Conservation (phyloP, 164 flowering plant genomes). For the Euptelea pleiosperma region DNA sequence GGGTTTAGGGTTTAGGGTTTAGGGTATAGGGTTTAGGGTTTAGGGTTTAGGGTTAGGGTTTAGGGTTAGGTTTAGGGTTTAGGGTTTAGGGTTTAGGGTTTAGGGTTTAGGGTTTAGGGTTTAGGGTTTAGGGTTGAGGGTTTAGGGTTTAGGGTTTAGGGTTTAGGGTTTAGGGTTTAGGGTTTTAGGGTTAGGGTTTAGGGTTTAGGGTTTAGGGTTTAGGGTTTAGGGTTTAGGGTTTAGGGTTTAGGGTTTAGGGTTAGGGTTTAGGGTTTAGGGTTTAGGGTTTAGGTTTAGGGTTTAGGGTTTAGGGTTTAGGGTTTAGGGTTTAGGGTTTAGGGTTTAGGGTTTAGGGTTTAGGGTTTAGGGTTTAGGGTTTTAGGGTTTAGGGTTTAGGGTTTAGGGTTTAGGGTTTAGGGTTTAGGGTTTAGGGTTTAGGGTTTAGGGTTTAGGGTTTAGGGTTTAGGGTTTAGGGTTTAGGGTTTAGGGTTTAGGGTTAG, state of each 20-base stretch:
- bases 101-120: not conserved
- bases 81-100: not conserved
- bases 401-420: too few species aligned
- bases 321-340: too few species aligned
- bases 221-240: not conserved
- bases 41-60: not conserved
- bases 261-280: not conserved
- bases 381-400: too few species aligned
- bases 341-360: too few species aligned
- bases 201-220: slow-evolving; percentile 1
- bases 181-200: not conserved
- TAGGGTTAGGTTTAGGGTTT: not conserved
- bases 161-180: not conserved
- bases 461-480: too few species aligned
- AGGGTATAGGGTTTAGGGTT: not conserved
- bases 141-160: not conserved
- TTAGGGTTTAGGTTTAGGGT: slow-evolving; percentile 5
- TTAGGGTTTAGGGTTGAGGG: not conserved
- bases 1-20: not conserved
- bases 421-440: too few species aligned
- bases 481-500: too few species aligned
- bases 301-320: slow-evolving; percentile 2
- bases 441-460: too few species aligned
- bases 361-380: too few species aligned
- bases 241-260: not conserved